Evolutionary conservation across 306 rosid species (phyloP), one percentile per base, ranked within the genome.

Genomic region (Pueraria montana): DNA sequence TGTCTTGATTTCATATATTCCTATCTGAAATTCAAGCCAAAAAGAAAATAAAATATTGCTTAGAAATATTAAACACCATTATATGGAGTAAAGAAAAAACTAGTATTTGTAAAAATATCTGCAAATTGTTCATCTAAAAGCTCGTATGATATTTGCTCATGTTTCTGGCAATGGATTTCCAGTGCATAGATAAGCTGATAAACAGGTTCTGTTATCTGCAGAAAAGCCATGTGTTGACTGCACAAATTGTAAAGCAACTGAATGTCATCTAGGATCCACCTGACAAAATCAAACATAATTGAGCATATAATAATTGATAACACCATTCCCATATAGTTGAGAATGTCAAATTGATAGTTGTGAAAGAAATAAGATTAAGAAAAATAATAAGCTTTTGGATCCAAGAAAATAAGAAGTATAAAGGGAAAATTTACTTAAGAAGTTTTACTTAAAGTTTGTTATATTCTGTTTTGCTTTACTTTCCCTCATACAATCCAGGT

Each of bases 211-310:
- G 91, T 81, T 89, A 91, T 88, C 86, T 14, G 8, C 55, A 16
- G 1, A 49, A 20, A 49, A 83, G 95, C 92, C 95, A 93, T 91
- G 91, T 42, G 92, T 89, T 56, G 92, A 88, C 95, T 89, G 87
- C 83, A 76, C 76, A 69, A 53, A 87, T 56, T 43, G 6, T 52
- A 49, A 68, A 71, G 46, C 62, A 53, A 45, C 26, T 10, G 20
- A 27, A 65, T 70, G 50, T 40, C 74, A 65, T 30, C 81, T n/a
- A 77, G 50, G 32, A 79, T 62, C 46, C 7, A 49, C 27, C 40
- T 17, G 48, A 36, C 45, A 77, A 64, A 68, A 42, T 36, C 77
- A 72, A 11, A 13, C 6, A 67, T 43, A 21, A 16, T 53, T 43
- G 27, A 83, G 40, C 50, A 17, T 63, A 55, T 71, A 59, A 50